These are phyloP conservation scores for Polygonum aviculare DNA, from an alignment of 148 eudicot species.

Conservation along the genomic window DNA sequence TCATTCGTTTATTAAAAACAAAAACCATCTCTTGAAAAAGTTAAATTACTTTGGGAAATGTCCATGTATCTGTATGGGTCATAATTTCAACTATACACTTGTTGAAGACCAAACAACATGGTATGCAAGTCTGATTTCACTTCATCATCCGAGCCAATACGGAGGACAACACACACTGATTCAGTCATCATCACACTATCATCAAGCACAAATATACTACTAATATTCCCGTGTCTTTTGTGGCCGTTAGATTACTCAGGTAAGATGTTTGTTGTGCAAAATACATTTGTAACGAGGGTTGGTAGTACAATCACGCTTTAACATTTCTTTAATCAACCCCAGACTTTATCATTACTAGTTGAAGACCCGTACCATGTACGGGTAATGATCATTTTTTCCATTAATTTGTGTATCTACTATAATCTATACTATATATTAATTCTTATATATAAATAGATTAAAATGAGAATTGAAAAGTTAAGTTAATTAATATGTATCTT, in stretches of 20 bases:
- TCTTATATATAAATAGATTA: no score
- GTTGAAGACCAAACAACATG: neutral
- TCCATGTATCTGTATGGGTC: neutral
- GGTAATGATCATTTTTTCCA: no score
- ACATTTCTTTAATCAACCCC: neutral
- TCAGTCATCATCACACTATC: neutral
- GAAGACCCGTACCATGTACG: no score
- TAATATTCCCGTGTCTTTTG: no score
- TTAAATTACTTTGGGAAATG: neutral
- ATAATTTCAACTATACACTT: neutral
- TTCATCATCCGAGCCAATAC: neutral
- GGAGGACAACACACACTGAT: neutral
- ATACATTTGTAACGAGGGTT: neutral
- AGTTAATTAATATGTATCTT: no score
- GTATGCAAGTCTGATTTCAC: neutral
- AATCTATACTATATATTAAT: no score
- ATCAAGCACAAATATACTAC: neutral
- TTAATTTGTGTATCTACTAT: no score
- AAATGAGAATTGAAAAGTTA: no score
- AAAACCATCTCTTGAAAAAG: neutral
- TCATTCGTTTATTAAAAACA: neutral
- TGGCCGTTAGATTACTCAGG: no score
- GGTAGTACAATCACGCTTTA: neutral
- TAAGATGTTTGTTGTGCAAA: no score
- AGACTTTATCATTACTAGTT: neutral